Conservation (phyloP, 2,329 filamentous ascomycete species). For the Paraphaeosphaeria sporulosa region DNA sequence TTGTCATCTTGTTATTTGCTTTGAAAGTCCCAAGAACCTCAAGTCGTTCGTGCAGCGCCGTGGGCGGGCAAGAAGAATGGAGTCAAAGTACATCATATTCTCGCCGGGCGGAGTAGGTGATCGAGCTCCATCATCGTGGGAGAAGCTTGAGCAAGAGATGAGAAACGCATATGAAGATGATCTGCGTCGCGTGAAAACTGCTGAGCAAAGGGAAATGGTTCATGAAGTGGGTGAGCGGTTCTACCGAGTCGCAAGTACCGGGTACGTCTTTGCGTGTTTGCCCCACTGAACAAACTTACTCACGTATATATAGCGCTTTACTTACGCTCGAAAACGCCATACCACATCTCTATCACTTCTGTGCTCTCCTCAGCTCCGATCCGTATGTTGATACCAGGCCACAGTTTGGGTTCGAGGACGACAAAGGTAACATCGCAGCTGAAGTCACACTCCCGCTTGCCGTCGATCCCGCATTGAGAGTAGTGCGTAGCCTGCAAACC, state of each 20-base stretch:
- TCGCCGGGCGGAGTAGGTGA: conserved; percentile 44
- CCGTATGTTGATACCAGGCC: conserved; percentile 72
- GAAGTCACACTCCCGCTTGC: conserved; percentile 75
- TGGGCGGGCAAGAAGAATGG: conserved; percentile 66
- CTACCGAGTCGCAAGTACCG: conserved; percentile 34
- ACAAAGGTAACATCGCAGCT: conserved; percentile 55
- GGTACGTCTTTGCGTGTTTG: conserved; percentile 29
- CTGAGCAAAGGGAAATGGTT: conserved; percentile 54
- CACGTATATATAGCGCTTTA: conserved; percentile 59
- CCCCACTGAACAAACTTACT: not conserved
- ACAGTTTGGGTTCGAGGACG: conserved; percentile 67
- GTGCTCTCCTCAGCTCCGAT: conserved; percentile 64
- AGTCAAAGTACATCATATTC: conserved; percentile 65
- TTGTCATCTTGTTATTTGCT: conserved; percentile 71
- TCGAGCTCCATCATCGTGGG: conserved; percentile 63
- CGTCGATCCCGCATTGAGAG: conserved; percentile 69
- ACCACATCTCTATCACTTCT: conserved; percentile 84
- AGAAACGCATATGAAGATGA: conserved; percentile 73
- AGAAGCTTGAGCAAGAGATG: conserved; percentile 75
- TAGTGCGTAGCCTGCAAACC: conserved; percentile 56
- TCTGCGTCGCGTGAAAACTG: conserved; percentile 57
- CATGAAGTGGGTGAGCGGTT: conserved; percentile 55
- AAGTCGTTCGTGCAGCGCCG: conserved; percentile 72
- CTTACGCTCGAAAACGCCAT: conserved; percentile 78
- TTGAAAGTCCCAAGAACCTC: conserved; percentile 67